Base-by-base conservation (phyloP, 495 filamentous ascomycete species). In the Halenospora varia region DNA sequence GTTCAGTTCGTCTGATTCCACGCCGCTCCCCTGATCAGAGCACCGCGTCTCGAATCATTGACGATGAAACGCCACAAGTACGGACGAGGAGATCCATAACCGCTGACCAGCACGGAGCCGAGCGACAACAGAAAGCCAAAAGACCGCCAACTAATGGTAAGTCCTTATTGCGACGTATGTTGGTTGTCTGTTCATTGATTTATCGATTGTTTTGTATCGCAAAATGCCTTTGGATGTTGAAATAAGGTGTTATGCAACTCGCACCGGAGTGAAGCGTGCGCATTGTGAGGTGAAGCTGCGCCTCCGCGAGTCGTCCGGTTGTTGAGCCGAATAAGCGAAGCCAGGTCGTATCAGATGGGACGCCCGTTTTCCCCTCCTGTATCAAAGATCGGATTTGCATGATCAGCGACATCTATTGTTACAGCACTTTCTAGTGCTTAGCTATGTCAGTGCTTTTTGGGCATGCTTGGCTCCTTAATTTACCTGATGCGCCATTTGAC, bases 331-430 rank as follows among this genome's bases (percentile, higher is more conserved):
- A n/a, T 19, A 60, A 60, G 57, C 57, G 57, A 60, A 19, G 1
- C 17, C 20, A 41, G 17, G 26, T 24, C 40, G 62, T 64, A 51
- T 60, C 62, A 64, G 57, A 64, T 57, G 25, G 19, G n/a, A 6
- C 39, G 22, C 48, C 42, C 22, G 48, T 54, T 20, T 49, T 41
- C 45, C 15, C 40, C 62, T 60, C 57, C 57, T 64, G 62, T 64
- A 53, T 64, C 44, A 57, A 57, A 53, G 53, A 53, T 60, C 22
- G 10, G 25, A 13, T 20, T 23, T 55, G 52, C 55, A 48, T 47
- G 50, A 61, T 56, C 59, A 61, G 59, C 53, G 22, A 62, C 59
- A 40, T 24, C 51, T 62, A 42, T 29, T 53, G 59, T 62, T 50
- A 44, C 56, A 63, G 24, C 47, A 22, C 24, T 13, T 22, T 10